Percentiles rank a stretch among this genome's conserved stretches.
These are phyloP conservation scores for Blastocrithidia nonstop DNA, from an alignment of 208 protist species.

Conservation along the genomic window DNA sequence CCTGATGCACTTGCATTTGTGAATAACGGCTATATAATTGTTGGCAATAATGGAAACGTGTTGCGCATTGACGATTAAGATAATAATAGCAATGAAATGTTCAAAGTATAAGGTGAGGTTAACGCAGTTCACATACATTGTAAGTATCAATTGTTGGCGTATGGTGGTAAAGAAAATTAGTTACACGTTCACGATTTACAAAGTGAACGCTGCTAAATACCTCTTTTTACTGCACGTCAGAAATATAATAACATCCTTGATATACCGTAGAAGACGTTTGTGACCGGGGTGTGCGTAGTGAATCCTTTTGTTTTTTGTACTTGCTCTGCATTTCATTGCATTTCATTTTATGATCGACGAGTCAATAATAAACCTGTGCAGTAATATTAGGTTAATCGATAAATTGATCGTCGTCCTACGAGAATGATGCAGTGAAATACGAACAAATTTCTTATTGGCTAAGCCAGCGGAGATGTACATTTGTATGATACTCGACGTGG, in stretches of 20 bases:
- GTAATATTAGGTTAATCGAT: slow-evolving; percentile 62
- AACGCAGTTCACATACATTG: slow-evolving; percentile 63
- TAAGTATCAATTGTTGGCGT: slow-evolving; percentile 57
- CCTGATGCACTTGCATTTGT: slow-evolving; percentile 47
- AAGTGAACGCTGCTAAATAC: slow-evolving; percentile 13
- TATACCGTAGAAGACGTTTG: slow-evolving; percentile 52
- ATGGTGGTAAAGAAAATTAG: slow-evolving; percentile 60
- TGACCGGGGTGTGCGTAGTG: slow-evolving; percentile 52
- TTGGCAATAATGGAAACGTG: slow-evolving; percentile 23
- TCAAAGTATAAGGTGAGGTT: slow-evolving; percentile 31
- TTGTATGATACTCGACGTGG: slow-evolving; percentile 71
- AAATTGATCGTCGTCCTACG: slow-evolving; percentile 65
- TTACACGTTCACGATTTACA: slow-evolving; percentile 51
- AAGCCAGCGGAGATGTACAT: slow-evolving; percentile 71
- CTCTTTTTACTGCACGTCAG: slow-evolving; percentile 49
- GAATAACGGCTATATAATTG: slow-evolving; percentile 34
- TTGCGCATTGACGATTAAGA: slow-evolving; percentile 16
- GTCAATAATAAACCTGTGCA: slow-evolving; percentile 58
- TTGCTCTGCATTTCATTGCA: slow-evolving; percentile 65
- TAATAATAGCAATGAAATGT: slow-evolving; percentile 6
- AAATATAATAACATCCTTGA: slow-evolving; percentile 62
- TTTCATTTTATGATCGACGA: slow-evolving; percentile 70
- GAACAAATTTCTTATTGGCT: slow-evolving; percentile 77
- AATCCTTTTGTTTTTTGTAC: slow-evolving; percentile 68
- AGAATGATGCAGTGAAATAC: slow-evolving; percentile 71